phyloP scores from a whole-genome alignment of 148 eudicot species.

The Arbutus unedo region DNA sequence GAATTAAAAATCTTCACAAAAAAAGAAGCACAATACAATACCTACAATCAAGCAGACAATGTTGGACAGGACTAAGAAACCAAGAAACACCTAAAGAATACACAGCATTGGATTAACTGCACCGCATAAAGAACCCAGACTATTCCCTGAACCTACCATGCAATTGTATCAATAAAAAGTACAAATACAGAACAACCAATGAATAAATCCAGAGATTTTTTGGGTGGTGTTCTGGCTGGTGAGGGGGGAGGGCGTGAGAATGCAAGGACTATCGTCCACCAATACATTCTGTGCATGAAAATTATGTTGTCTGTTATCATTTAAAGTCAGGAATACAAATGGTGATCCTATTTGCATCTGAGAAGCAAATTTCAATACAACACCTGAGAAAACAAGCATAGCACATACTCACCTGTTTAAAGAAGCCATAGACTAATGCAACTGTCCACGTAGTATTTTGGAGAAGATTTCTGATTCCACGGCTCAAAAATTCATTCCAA shows the following conservation, averaged over 20 bases:
- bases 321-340: no score
- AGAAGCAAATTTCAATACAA: not conserved
- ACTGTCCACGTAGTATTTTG: conserved; percentile 85
- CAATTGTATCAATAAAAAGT: not conserved
- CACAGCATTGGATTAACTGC: not conserved
- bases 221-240: not conserved
- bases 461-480: conserved; percentile 59
- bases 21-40: not conserved
- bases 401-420: conserved; percentile 61
- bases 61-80: not conserved
- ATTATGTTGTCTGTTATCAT: not conserved
- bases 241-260: not conserved
- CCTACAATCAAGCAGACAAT: not conserved
- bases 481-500: conserved; percentile 93
- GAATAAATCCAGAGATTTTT: not conserved
- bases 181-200: not conserved
- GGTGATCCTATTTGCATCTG: no score
- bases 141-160: not conserved
- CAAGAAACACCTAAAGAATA: not conserved
- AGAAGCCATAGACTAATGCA: conserved; percentile 87
- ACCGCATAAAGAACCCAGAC: not conserved
- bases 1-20: not conserved
- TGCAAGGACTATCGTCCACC: not conserved
- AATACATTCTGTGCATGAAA: not conserved
- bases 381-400: not conserved